Evolutionary conservation across 805 yeast species (phyloP).

Genomic region (Cyberlindnera suaveolens): DNA sequence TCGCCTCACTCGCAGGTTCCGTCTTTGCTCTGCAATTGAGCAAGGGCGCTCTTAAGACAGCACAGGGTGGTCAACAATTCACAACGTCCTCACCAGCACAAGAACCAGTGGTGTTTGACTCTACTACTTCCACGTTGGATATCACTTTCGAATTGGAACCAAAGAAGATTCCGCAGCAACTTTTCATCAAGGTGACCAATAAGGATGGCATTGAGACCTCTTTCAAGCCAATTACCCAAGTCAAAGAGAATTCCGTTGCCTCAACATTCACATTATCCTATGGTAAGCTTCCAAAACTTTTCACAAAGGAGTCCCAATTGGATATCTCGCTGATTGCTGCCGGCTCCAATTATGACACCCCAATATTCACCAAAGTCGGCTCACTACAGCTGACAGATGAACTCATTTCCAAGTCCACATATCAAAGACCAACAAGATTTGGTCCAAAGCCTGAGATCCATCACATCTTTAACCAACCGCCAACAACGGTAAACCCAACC

Average conservation of each 20-base stretch:
- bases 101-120: constrained; percentile 12
- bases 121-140: constrained; percentile 11
- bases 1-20: constrained; percentile 8
- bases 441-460: constrained; percentile 22
- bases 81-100: constrained; percentile 3
- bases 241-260: constrained; percentile 3
- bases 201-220: constrained; percentile 20
- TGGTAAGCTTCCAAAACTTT: constrained; percentile 18
- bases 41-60: constrained; percentile 13
- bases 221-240: constrained; percentile 19
- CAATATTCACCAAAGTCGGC: constrained; percentile 13
- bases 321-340: constrained; percentile 15
- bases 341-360: constrained; percentile 9
- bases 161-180: constrained; percentile 20
- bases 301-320: constrained; percentile 13
- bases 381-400: constrained; percentile 15
- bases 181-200: constrained; percentile 17
- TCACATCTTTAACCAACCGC: constrained; percentile 21
- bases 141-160: constrained; percentile 16
- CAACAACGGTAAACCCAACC: constrained; percentile 15
- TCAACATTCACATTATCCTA: constrained; percentile 14
- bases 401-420: constrained; percentile 10
- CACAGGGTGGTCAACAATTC: constrained; percentile 10
- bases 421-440: constrained; percentile 15
- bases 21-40: constrained; percentile 14